phyloP scores from a whole-genome alignment of 805 yeast species.

The Metschnikowia reukaufii region DNA sequence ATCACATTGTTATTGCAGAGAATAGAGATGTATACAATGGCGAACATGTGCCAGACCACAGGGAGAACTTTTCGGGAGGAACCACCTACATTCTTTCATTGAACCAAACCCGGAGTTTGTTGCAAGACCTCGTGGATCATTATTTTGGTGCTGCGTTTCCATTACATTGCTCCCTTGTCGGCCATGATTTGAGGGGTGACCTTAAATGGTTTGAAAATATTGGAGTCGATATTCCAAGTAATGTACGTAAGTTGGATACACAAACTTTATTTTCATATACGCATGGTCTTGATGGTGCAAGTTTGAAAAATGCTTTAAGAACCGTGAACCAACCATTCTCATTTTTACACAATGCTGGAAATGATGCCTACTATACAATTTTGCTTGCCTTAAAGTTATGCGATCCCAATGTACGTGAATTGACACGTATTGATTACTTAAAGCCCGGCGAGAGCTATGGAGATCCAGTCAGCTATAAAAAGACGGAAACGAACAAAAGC shows the following conservation, averaged over 20 bases:
- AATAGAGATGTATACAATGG: conserved; percentile 20
- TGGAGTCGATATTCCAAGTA: conserved; percentile 7
- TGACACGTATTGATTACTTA: conserved; percentile 2
- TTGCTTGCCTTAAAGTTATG: conserved; percentile 25
- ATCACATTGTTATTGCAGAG: conserved; percentile 23
- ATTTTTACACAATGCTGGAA: conserved; percentile 29
- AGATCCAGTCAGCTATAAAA: neutral
- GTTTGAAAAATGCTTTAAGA: conserved; percentile 23
- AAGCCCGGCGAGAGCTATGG: conserved; percentile 1
- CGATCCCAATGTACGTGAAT: conserved; percentile 22
- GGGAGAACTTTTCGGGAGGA: conserved; percentile 20
- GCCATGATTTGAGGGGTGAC: conserved; percentile 19
- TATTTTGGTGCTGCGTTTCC: conserved; percentile 16
- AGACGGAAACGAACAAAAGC: conserved; percentile 3
- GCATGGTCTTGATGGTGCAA: conserved; percentile 21
- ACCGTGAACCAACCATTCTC: conserved; percentile 23
- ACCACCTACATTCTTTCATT: conserved; percentile 16
- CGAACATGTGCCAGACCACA: conserved; percentile 24
- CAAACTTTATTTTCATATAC: conserved; percentile 16
- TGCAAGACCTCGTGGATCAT: conserved; percentile 15
- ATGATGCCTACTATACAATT: conserved; percentile 29
- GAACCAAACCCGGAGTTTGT: conserved; percentile 7
- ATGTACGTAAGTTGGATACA: conserved; percentile 21
- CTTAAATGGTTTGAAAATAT: conserved; percentile 15
- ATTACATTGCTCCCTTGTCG: conserved; percentile 20